phyloP scores from a whole-genome alignment of 2,329 filamentous ascomycete species.

The Didymella segeticola region DNA sequence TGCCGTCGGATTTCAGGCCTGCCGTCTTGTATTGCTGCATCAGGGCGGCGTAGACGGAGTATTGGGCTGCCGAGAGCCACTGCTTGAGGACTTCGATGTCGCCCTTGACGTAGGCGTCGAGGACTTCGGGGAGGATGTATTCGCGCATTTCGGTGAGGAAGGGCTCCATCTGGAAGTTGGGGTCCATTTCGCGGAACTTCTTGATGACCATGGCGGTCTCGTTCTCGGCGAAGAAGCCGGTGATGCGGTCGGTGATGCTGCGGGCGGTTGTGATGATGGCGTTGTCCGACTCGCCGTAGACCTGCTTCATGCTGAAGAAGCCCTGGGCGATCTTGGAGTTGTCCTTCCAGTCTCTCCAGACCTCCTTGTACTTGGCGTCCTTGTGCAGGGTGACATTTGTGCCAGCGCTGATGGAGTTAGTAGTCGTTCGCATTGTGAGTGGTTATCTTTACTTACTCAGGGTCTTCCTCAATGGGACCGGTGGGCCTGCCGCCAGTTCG shows the following conservation, averaged over 20 bases:
- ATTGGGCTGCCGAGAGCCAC: conserved; percentile 96
- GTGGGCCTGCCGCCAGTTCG: conserved; percentile 54
- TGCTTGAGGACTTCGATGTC: conserved; percentile 88
- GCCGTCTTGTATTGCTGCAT: conserved; percentile 95
- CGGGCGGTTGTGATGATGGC: conserved; percentile 91
- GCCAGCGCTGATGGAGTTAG: conserved; percentile 70
- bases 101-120: conserved; percentile 97
- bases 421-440: background rate
- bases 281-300: conserved; percentile 97
- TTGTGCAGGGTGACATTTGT: conserved; percentile 96
- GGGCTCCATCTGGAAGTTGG: conserved; percentile 90
- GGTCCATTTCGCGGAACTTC: conserved; percentile 96
- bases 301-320: conserved; percentile 82
- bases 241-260: conserved; percentile 90
- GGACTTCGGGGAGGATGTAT: conserved; percentile 95
- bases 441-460: conserved; percentile 73
- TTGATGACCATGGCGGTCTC: conserved; percentile 98
- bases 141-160: conserved; percentile 96
- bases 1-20: conserved; percentile 91
- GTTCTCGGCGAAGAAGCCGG: conserved; percentile 97
- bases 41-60: conserved; percentile 94
- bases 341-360: conserved; percentile 96
- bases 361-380: conserved; percentile 96
- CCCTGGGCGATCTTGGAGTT: conserved; percentile 86
- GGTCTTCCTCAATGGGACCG: conserved; percentile 80